These are phyloP conservation scores for Dactylonectria macrodidyma DNA, from an alignment of 2,329 filamentous ascomycete species.

Conservation along the genomic window DNA sequence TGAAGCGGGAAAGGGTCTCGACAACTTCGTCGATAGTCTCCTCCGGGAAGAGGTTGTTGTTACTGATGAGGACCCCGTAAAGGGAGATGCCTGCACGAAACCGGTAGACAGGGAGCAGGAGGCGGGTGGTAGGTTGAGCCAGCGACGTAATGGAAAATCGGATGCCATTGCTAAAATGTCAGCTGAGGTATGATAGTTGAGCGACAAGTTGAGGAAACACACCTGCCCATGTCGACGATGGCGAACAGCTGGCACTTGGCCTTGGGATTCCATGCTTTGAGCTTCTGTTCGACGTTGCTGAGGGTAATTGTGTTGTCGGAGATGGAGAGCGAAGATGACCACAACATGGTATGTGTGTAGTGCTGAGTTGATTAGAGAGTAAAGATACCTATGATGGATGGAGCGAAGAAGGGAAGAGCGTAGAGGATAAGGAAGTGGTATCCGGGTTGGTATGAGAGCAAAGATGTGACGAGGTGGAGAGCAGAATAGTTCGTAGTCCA, in stretches of 20 bases:
- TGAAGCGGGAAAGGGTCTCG: constrained; percentile 78
- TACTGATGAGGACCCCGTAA: constrained; percentile 80
- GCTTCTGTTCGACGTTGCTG: constrained; percentile 64
- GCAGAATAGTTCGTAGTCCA: neutral
- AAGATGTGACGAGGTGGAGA: neutral
- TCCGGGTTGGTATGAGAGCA: too few relatives aligned
- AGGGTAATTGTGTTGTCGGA: constrained; percentile 58
- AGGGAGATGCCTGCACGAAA: constrained; percentile 87
- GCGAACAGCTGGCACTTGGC: constrained; percentile 67
- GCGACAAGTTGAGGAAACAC: constrained; percentile 22
- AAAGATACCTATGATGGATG: too few relatives aligned
- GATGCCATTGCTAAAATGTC: constrained; percentile 81
- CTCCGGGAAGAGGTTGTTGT: constrained; percentile 60
- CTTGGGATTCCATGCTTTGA: constrained; percentile 64
- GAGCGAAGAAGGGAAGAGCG: too few relatives aligned
- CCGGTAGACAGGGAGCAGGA: constrained; percentile 83
- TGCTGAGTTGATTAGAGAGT: too few relatives aligned
- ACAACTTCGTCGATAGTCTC: constrained; percentile 77
- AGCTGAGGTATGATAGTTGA: constrained; percentile 10
- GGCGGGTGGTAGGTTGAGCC: constrained; percentile 77
- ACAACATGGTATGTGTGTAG: too few relatives aligned
- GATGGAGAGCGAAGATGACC: constrained; percentile 41
- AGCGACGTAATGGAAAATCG: constrained; percentile 91
- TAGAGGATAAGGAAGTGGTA: too few relatives aligned
- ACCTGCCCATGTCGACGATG: constrained; percentile 75